Evolutionary conservation across 345 rosid species (phyloP), one percentile per base, ranked within the genome.

Genomic region (Anacardium occidentale): DNA sequence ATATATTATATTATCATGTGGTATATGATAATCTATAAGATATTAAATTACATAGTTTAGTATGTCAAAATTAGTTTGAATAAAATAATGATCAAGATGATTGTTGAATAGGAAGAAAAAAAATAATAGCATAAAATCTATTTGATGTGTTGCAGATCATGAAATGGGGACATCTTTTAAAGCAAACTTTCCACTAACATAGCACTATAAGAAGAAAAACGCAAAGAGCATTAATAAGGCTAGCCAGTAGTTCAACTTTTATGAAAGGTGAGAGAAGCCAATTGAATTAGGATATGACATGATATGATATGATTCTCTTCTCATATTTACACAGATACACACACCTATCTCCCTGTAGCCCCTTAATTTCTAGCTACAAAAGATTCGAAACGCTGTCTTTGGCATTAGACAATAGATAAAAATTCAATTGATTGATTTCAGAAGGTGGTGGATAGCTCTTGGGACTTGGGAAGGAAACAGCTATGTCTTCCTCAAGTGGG

Each of bases 381-480:
- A 34, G 24, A 59, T 59, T 61, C 58, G 29, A 48, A 60, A 66
- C 24, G 29, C 10, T 26, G 24, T 47, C 64, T 44, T 37, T 6
- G 42, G 0, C 42, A 37, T n/a, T 48, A 47, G 66, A 32, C 32
- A 70, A 7, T 54, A 17, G 51, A 18, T 17, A 29, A 5, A 21
- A 37, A 76, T 26, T 26, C 14, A 40, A 60, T 17, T 25, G 55
- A 15, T 25, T 15, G 57, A 24, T 44, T 44, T 42, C 5, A 44
- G 20, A 18, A 64, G 37, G 21, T 52, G 24, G 29, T 61, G 55
- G 68, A 21, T 74, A 26, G 48, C 64, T 55, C 59, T 76, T 58
- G 78, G 80, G 81, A 78, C 64, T 50, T 44, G 84, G 76, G 73
- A 69, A 53, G 29, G 58, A 75, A 62, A 51, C 66, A 22, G 21